Conservation (phyloP, 2,329 filamentous ascomycete species). For the Ophiocordyceps australis region DNA sequence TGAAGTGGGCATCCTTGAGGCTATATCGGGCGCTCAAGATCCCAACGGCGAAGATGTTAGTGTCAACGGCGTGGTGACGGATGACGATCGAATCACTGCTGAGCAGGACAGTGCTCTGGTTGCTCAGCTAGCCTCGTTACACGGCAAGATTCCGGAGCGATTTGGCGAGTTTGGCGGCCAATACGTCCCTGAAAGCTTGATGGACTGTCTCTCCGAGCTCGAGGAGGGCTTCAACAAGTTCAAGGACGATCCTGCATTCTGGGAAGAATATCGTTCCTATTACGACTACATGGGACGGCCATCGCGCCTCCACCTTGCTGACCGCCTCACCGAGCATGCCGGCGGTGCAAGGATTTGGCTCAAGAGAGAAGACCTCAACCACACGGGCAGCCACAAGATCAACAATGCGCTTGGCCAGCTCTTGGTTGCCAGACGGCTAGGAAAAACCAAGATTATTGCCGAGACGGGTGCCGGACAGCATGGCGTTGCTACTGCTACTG, state of each 20-base stretch:
- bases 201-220: conserved; percentile 87
- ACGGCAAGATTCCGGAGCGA: conserved; percentile 61
- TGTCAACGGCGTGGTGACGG: conserved; percentile 41
- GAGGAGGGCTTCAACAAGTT: conserved; percentile 83
- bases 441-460: conserved; percentile 94
- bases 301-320: conserved; percentile 76
- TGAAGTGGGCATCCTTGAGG: conserved; percentile 54
- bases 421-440: conserved; percentile 65
- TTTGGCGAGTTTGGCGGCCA: conserved; percentile 96
- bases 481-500: conserved; percentile 91
- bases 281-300: conserved; percentile 96
- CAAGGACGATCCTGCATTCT: conserved; percentile 76
- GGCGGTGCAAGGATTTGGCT: conserved; percentile 94
- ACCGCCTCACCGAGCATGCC: conserved; percentile 72
- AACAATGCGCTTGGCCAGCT: conserved; percentile 96
- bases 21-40: conserved; percentile 34
- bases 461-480: conserved; percentile 97
- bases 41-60: conserved; percentile 23
- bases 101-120: conserved; percentile 42
- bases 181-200: conserved; percentile 92
- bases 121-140: conserved; percentile 72
- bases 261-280: conserved; percentile 91
- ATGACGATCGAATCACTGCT: conserved; percentile 46
- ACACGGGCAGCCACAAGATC: conserved; percentile 98
- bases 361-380: conserved; percentile 94